These are phyloP conservation scores for Tephrocybe sp. DNA, from an alignment of 768 basidiomycete genomes.

Conservation along the genomic window DNA sequence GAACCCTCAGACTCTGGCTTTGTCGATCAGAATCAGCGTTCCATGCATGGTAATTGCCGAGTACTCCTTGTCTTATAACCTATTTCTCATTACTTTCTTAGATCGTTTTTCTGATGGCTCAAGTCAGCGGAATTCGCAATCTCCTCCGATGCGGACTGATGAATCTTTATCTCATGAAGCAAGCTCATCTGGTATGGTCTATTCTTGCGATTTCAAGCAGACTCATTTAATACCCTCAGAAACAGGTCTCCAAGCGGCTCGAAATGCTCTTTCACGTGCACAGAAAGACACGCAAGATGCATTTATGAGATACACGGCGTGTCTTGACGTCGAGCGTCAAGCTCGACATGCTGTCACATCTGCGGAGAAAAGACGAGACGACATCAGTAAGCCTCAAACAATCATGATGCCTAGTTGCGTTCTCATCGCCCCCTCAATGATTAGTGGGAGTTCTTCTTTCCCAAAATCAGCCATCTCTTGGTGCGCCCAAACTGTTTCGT, in stretches of 20 bases:
- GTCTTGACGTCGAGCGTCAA: conserved; percentile 65
- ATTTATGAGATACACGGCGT: conserved; percentile 67
- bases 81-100: conserved; percentile 11
- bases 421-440: conserved; percentile 17
- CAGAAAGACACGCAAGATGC: conserved; percentile 75
- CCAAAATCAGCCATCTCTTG: conserved; percentile 41
- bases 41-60: conserved; percentile 27
- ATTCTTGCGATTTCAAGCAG: conserved; percentile 11
- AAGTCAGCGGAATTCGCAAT: conserved; percentile 45
- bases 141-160: conserved; percentile 49
- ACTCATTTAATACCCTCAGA: conserved; percentile 37
- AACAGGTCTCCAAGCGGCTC: conserved; percentile 62
- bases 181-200: conserved; percentile 54
- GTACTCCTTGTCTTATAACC: conserved; percentile 3
- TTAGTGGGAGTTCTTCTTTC: conserved; percentile 48
- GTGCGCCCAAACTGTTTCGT: conserved; percentile 20
- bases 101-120: conserved; percentile 39
- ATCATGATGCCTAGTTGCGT: conserved; percentile 10
- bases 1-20: conserved; percentile 48
- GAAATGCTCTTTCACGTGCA: conserved; percentile 57
- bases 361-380: conserved; percentile 72
- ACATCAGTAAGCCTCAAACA: conserved; percentile 43
- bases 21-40: conserved; percentile 34
- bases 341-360: conserved; percentile 62
- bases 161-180: conserved; percentile 61